Evolutionary conservation across 2,329 filamentous ascomycete species (phyloP), one percentile per base, ranked within the genome.

Genomic region (Microsporum audouinii): DNA sequence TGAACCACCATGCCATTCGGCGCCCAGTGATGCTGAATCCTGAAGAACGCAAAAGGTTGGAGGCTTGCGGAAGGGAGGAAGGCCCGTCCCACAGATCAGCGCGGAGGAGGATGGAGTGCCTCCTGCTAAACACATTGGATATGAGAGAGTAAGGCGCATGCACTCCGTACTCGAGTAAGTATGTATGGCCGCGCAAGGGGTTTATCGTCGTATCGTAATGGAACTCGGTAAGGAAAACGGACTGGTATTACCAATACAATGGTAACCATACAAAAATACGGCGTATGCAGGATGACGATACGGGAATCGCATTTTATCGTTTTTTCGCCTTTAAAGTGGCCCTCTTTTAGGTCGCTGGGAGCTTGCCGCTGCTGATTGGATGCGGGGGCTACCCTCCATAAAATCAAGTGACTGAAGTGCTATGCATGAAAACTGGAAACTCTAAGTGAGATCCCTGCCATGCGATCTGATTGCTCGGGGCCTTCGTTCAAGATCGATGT

Each of bases 401-500:
- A 72, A 71, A 80, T 85, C 82, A 84, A 84, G 82, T 85, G 82
- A 84, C 76, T 74, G 74, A 72, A 77, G 78, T 70, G 68, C 70
- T 72, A 84, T 84, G 82, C 82, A 81, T 78, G 73, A 71, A 71
- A 71, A 56, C 51, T 61, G 60, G 63, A 65, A 39, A 59, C 56
- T 31, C 36, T 23, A 55, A 34, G 57, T 60, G 68, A 68, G 66
- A 68, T 64, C 67, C 69, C 65, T 64, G 61, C 64, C 66, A 69
- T 65, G 67, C 65, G 66, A 64, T 66, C 53, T 63, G 60, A 64
- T 65, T 63, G 63, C 59, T 60, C 41, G 58, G 17, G 23, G 57
- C 12, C 29, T 23, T 55, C 33, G 51, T 38, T 55, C 51, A 31
- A 55, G 51, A 55, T 55, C 51, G 51, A 55, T 55, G 31, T 38